Evolutionary conservation across 352 stramenopile genomes (phyloP).

Genomic region (Globisporangium takayamanum): DNA sequence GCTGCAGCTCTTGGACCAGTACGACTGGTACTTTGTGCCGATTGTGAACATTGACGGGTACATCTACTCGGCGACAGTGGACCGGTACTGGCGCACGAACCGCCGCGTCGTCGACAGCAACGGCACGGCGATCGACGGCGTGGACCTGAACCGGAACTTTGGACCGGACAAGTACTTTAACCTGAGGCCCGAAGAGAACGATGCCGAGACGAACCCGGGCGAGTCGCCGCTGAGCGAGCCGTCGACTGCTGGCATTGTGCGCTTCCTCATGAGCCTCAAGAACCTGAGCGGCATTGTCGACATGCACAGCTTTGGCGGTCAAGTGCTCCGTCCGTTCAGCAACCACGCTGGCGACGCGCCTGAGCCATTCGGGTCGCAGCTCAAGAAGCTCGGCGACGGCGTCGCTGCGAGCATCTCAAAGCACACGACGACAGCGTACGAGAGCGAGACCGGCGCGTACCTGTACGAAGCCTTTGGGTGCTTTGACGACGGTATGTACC

Average conservation of each 20-base stretch:
- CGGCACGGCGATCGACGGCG: constrained; percentile 29
- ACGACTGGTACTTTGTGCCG: constrained; percentile 76
- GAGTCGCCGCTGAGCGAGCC: constrained; percentile 51
- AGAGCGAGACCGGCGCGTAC: constrained; percentile 40
- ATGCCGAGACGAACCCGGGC: constrained; percentile 54
- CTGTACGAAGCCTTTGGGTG: constrained; percentile 70
- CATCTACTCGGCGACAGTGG: constrained; percentile 53
- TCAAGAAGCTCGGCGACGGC: constrained; percentile 34
- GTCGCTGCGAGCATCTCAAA: constrained; percentile 45
- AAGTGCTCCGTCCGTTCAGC: constrained; percentile 64
- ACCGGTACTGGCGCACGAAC: constrained; percentile 66
- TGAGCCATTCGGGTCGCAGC: constrained; percentile 47
- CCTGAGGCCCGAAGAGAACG: constrained; percentile 25
- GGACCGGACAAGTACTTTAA: constrained; percentile 56
- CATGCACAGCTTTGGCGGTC: constrained; percentile 52
- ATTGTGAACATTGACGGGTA: constrained; percentile 80
- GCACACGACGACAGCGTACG: constrained; percentile 29
- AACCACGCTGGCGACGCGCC: constrained; percentile 25
- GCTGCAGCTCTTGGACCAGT: constrained; percentile 26
- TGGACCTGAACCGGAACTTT: constrained; percentile 78
- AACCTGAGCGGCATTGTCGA: constrained; percentile 47
- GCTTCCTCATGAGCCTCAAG: constrained; percentile 46
- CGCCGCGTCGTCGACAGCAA: constrained; percentile 30
- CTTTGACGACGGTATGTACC: constrained; percentile 58
- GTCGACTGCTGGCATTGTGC: constrained; percentile 34